Evolutionary conservation across 371 early-diverging fungal genomes (phyloP), one percentile per base, ranked within the genome.

Genomic region (Mucor indicus): DNA sequence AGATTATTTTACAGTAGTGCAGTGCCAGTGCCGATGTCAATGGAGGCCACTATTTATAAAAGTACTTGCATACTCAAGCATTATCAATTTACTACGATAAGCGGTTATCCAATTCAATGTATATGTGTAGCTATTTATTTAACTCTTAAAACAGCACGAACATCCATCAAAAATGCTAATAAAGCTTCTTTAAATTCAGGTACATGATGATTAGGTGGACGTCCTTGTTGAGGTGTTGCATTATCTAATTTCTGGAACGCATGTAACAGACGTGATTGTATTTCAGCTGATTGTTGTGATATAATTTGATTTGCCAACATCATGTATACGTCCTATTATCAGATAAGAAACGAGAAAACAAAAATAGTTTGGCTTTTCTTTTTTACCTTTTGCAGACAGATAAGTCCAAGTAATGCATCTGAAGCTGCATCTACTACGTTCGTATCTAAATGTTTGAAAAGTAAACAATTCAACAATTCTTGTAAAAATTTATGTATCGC

Each of bases 71-170:
- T n/a, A n/a, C n/a, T n/a, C n/a, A n/a, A n/a, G n/a, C n/a, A n/a
- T n/a, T n/a, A n/a, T n/a, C n/a, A n/a, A n/a, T n/a, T n/a, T n/a
- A n/a, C n/a, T n/a, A n/a, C n/a, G n/a, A n/a, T n/a, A n/a, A n/a
- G n/a, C n/a, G n/a, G n/a, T n/a, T n/a, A n/a, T n/a, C n/a, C n/a
- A n/a, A n/a, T n/a, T n/a, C n/a, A n/a, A n/a, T n/a, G n/a, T n/a
- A n/a, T n/a, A n/a, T n/a, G n/a, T n/a, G n/a, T n/a, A n/a, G n/a
- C 1, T 20, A 35, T 50, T 67, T 72, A 86, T 67, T 82, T 81
- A 15, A 83, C 74, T 31, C 87, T 67, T 44, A 86, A 60, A 9
- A 86, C 78, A 37, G 85, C 87, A 35, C 87, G 70, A 3, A 81
- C 85, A 48, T 84, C 72, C 77, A 84, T 75, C 53, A 86, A 55